These are phyloP conservation scores for Phytophthora pseudosyringae DNA, from an alignment of 352 stramenopile genomes.

Conservation along the genomic window DNA sequence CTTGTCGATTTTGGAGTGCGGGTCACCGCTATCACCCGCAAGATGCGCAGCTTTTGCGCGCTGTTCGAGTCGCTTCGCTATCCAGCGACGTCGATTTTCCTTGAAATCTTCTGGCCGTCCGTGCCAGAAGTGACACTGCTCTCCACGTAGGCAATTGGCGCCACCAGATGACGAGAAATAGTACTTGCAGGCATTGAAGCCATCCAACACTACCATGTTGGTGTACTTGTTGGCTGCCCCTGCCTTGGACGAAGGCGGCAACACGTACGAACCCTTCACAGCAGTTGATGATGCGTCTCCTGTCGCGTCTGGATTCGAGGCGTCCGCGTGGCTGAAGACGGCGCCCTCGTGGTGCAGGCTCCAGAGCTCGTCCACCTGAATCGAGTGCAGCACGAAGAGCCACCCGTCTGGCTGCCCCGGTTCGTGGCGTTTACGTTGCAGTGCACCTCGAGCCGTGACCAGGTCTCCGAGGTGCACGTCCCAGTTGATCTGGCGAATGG, in stretches of 20 bases:
- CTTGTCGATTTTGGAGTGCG: slow-evolving; percentile 76
- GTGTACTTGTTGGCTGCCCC: slow-evolving; percentile 68
- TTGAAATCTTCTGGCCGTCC: slow-evolving; percentile 65
- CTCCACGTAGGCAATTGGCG: slow-evolving; percentile 67
- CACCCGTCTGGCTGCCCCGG: slow-evolving; percentile 36
- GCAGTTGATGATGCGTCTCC: slow-evolving; percentile 2
- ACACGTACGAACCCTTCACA: slow-evolving; percentile 50
- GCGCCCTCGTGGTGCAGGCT: slow-evolving; percentile 50
- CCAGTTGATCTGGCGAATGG: slow-evolving; percentile 82
- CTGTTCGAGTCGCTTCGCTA: slow-evolving; percentile 68
- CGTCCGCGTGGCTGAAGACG: slow-evolving; percentile 61
- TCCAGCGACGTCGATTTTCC: slow-evolving; percentile 69
- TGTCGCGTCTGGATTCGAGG: neutral
- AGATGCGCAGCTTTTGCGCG: slow-evolving; percentile 60
- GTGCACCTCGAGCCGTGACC: slow-evolving; percentile 48
- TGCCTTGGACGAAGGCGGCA: slow-evolving; percentile 63
- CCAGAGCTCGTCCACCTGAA: slow-evolving; percentile 68
- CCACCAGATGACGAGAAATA: slow-evolving; percentile 78
- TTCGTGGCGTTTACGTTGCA: slow-evolving; percentile 53
- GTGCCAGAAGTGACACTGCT: slow-evolving; percentile 86
- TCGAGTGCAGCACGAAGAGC: slow-evolving; percentile 59
- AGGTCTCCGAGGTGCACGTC: slow-evolving; percentile 77
- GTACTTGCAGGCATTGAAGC: slow-evolving; percentile 88
- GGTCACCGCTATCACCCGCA: slow-evolving; percentile 67
- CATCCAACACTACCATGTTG: slow-evolving; percentile 82